phyloP scores from a whole-genome alignment of 148 eudicot species.

The Salicornia ramosissima region DNA sequence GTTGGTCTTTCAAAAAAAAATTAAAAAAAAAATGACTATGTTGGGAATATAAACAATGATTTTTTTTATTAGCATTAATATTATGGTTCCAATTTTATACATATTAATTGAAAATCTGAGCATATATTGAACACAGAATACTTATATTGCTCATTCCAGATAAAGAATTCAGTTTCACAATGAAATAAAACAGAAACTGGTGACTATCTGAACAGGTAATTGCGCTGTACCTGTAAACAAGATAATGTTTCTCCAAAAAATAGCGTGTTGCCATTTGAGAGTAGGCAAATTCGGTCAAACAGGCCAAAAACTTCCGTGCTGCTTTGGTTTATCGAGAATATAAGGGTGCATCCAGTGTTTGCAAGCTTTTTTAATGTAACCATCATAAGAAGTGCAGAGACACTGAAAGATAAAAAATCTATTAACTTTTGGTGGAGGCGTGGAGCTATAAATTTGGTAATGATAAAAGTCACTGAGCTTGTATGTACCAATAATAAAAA shows the following conservation, averaged over 20 bases:
- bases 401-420: conserved; percentile 43
- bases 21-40: no score
- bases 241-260: conserved; percentile 96
- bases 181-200: neutral
- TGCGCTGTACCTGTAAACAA: conserved; percentile 76
- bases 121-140: neutral
- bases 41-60: no score
- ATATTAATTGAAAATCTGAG: no score
- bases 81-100: no score
- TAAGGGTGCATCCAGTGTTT: conserved; percentile 88
- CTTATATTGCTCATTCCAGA: neutral
- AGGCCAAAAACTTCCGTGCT: conserved; percentile 99
- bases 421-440: neutral
- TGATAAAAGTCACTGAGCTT: no score
- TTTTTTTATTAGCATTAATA: no score
- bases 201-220: neutral
- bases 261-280: conserved; percentile 90
- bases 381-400: conserved; percentile 98
- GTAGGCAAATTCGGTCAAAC: conserved; percentile 92
- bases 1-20: no score
- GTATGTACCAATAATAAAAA: neutral
- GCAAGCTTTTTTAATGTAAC: conserved; percentile 96
- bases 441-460: neutral
- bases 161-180: neutral
- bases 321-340: conserved; percentile 91